phyloP scores from a whole-genome alignment of 2,329 filamentous ascomycete species.

The Lanzia echinophila region DNA sequence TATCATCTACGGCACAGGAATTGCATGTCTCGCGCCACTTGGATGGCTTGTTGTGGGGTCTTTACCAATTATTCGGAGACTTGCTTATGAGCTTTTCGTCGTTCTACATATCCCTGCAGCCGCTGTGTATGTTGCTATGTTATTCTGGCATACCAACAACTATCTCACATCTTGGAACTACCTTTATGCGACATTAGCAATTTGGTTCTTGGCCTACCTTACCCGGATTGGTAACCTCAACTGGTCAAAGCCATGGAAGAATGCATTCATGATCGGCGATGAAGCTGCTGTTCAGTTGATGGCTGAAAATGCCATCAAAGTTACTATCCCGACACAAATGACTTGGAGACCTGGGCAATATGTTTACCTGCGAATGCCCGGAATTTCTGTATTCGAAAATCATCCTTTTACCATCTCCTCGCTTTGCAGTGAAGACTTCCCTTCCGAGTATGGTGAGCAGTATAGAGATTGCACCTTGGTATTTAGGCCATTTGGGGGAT shows the following conservation, averaged over 20 bases:
- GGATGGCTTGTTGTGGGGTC: conserved; percentile 81
- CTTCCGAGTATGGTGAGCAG: conserved; percentile 80
- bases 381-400: conserved; percentile 83
- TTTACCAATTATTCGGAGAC: conserved; percentile 66
- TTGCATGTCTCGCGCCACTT: conserved; percentile 74
- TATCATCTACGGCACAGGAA: conserved; percentile 78
- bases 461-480: conserved; percentile 87
- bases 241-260: conserved; percentile 74
- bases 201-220: conserved; percentile 71
- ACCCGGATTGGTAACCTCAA: conserved; percentile 79
- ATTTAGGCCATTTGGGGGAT: conserved; percentile 86
- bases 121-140: conserved; percentile 70
- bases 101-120: conserved; percentile 76
- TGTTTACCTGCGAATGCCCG: conserved; percentile 89
- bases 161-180: conserved; percentile 88
- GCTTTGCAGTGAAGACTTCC: conserved; percentile 86
- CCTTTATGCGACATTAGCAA: conserved; percentile 70
- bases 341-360: conserved; percentile 92
- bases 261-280: conserved; percentile 82
- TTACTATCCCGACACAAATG: conserved; percentile 90
- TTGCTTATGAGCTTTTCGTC: conserved; percentile 82
- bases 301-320: conserved; percentile 89
- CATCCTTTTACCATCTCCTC: conserved; percentile 95
- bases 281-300: conserved; percentile 85
- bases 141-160: conserved; percentile 97